A percentile compares a stretch with the other conserved stretches of the same genome.
These are phyloP conservation scores for Nakazawaea holstii DNA, from an alignment of 805 yeast genomes.

Conservation along the genomic window DNA sequence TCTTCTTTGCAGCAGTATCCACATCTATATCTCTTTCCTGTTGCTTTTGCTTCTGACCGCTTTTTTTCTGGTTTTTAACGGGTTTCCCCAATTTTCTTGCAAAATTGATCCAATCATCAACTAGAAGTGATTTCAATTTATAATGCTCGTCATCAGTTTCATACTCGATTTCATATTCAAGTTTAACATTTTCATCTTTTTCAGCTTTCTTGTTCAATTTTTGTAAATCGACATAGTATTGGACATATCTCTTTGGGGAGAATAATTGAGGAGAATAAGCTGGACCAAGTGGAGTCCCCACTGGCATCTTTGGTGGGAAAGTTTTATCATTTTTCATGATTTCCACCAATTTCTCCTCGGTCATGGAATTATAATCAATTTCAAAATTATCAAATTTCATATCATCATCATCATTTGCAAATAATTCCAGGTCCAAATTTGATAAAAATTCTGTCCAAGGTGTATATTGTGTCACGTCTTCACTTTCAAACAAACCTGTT, in stretches of 20 bases:
- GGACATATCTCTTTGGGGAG: constrained; percentile 68
- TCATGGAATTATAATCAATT: constrained; percentile 11
- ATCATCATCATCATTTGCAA: constrained; percentile 20
- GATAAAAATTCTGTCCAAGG: constrained; percentile 60
- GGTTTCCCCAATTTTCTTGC: constrained; percentile 51
- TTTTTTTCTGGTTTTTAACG: constrained; percentile 12
- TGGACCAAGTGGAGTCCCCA: constrained; percentile 56
- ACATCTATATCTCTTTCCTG: constrained; percentile 2
- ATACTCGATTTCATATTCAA: constrained; percentile 62
- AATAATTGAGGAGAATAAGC: constrained; percentile 68
- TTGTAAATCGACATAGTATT: constrained; percentile 64
- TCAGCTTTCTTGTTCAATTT: constrained; percentile 30
- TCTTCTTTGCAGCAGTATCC: constrained; percentile 8
- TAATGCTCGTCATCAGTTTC: constrained; percentile 59
- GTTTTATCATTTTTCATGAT: constrained; percentile 44
- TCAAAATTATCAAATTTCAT: constrained; percentile 10
- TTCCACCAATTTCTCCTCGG: constrained; percentile 6
- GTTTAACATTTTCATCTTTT: constrained; percentile 32
- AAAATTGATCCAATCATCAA: constrained; percentile 54
- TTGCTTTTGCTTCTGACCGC: not conserved
- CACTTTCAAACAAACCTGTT: constrained; percentile 39
- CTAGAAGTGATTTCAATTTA: constrained; percentile 48
- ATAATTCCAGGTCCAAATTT: constrained; percentile 34
- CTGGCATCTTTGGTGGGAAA: constrained; percentile 57
- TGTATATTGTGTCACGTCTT: constrained; percentile 18